Base-by-base conservation (phyloP, 169 alveolate genomes). In the Cyclospora cayetanensis region DNA sequence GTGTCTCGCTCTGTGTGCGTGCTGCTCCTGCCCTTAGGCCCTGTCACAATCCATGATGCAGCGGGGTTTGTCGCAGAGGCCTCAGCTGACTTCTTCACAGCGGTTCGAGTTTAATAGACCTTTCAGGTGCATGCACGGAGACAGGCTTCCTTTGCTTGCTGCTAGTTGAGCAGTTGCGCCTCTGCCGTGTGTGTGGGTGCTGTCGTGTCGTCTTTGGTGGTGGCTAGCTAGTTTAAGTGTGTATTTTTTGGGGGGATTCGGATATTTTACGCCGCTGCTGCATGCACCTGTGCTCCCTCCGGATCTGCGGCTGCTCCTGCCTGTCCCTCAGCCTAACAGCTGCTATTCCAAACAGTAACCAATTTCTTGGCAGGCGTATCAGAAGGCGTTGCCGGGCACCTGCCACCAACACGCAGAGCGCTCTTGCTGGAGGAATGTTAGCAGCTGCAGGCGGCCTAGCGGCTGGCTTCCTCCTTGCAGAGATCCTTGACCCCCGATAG, bases 71-170 rank as follows among this genome's bases (percentile, higher is more conserved):
- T 50, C 87, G 50, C 92, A 87, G 84, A 85, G 87, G 90, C 93
- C 93, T 31, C 93, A 89, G 89, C 89, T 89, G 53, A 37, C 93
- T 46, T 43, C 88, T 37, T 72, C 89, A 3, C 93, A 89, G 55
- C 50, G 39, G 41, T 89, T 89, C 53, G 93, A 74, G 37, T 65
- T 89, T 50, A 53, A 89, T 41, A 27, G 93, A 25, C 88, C 87
- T 34, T 89, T 89, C 89, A 76, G 39, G 79, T 41, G 25, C n/a
- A 72, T 46, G 52, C 2, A 11, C 52, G 31, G 5, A 15, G n/a
- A 2, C 31, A 39, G 42, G 25, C 42, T 39, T 63, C 42, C 74
- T n/a, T 11, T 39, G 25, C 42, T 39, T 63, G 74, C 37, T 63
- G 2, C 74, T 25, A n/a, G n/a, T n/a, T n/a, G n/a, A n/a, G n/a